Conservation (phyloP, 768 basidiomycete genomes). For the Amanita rubescens region DNA sequence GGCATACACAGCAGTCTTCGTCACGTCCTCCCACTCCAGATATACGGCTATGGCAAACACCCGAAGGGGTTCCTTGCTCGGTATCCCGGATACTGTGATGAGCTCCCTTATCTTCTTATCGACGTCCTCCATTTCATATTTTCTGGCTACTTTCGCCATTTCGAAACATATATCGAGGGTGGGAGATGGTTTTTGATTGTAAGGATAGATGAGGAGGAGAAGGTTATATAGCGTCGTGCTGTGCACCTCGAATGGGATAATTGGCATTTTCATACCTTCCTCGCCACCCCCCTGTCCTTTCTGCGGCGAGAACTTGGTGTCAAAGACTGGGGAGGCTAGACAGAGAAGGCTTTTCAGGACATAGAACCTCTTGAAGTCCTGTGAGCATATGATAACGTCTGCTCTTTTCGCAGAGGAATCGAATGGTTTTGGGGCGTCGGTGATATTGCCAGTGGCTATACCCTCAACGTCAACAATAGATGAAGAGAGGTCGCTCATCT, state of each 20-base stretch:
- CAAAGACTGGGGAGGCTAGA: conserved; percentile 24
- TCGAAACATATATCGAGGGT: not conserved
- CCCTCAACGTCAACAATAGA: too few relatives aligned
- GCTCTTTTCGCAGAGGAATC: conserved; percentile 11
- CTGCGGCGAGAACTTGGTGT: conserved; percentile 22
- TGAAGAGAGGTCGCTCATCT: not conserved
- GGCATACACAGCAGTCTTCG: not conserved
- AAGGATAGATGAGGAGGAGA: conserved; percentile 6
- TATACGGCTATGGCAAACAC: not conserved
- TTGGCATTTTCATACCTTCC: not conserved
- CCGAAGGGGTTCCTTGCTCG: not conserved
- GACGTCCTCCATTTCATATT: not conserved
- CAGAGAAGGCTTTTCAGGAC: conserved; percentile 21
- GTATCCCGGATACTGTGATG: not conserved
- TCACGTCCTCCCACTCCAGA: not conserved
- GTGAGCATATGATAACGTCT: conserved; percentile 19
- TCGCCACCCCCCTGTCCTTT: not conserved
- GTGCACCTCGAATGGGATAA: conserved; percentile 11
- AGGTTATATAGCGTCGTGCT: conserved; percentile 8
- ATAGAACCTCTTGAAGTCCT: conserved; percentile 25
- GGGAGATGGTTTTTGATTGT: not conserved
- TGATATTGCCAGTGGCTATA: not conserved
- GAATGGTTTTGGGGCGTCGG: conserved; percentile 3
- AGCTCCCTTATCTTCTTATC: not conserved
- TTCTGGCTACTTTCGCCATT: not conserved